phyloP scores from a whole-genome alignment of 805 yeast species.

The Grigorovia jiainica region DNA sequence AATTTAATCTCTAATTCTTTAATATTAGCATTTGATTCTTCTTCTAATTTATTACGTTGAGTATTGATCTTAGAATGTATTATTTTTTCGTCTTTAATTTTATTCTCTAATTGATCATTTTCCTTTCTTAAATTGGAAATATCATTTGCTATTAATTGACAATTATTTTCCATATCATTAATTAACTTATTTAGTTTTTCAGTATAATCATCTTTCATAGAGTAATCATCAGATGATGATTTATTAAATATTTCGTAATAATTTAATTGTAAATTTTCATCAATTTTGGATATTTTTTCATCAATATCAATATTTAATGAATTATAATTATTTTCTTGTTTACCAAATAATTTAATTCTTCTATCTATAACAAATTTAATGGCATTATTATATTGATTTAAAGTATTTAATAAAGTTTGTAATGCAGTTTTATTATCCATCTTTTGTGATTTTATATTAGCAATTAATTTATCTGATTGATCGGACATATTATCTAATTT shows the following conservation, averaged over 20 bases:
- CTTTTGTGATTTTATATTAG: conserved; percentile 41
- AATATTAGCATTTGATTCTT: conserved; percentile 47
- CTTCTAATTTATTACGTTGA: conserved; percentile 41
- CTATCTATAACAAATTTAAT: conserved; percentile 30
- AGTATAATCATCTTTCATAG: conserved; percentile 17
- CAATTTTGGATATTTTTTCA: conserved; percentile 7
- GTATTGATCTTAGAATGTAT: too few species aligned
- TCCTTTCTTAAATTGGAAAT: conserved; percentile 38
- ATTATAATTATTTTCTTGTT: conserved; percentile 18
- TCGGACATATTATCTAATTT: conserved; percentile 39
- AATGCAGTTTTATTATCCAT: conserved; percentile 39
- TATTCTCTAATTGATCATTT: conserved; percentile 47
- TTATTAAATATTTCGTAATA: conserved; percentile 1
- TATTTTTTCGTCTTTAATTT: conserved; percentile 47
- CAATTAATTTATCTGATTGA: conserved; percentile 38
- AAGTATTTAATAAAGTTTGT: conserved; percentile 41
- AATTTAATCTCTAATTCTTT: conserved; percentile 43
- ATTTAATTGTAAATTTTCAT: conserved; percentile 3
- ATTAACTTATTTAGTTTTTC: conserved; percentile 24
- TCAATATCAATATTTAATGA: conserved; percentile 33
- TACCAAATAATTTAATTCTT: conserved; percentile 9
- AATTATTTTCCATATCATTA: conserved; percentile 29
- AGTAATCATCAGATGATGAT: neutral
- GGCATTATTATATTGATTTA: conserved; percentile 50
- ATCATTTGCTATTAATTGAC: conserved; percentile 11